Evolutionary conservation across 768 basidiomycete genomes (phyloP).

Genomic region (Tremella mesenterica): DNA sequence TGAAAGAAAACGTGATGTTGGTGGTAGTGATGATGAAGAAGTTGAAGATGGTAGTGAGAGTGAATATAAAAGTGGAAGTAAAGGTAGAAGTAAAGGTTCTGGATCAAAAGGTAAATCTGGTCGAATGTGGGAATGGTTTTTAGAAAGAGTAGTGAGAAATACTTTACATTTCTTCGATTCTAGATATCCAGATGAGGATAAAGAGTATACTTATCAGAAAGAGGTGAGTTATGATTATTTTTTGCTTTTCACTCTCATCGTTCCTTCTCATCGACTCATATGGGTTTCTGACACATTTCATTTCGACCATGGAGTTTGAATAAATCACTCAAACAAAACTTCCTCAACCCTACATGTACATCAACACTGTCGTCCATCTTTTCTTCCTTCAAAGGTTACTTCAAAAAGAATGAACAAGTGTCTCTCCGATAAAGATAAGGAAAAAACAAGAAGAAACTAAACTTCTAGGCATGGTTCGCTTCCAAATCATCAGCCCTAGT

Average conservation of each 20-base stretch:
- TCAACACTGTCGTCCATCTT: too few relatives aligned
- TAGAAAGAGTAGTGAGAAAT: constrained; percentile 32
- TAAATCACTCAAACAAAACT: too few relatives aligned
- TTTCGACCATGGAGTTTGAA: too few relatives aligned
- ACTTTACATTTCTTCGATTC: constrained; percentile 38
- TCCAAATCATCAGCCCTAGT: constrained; percentile 28
- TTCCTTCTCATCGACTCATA: too few relatives aligned
- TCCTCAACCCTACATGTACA: too few relatives aligned
- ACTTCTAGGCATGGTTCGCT: constrained; percentile 32
- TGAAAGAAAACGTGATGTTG: constrained; percentile 6
- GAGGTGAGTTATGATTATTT: constrained; percentile 31
- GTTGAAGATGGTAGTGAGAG: constrained; percentile 3
- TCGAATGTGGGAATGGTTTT: constrained; percentile 16
- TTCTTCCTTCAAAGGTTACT: too few relatives aligned
- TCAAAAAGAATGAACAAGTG: too few relatives aligned
- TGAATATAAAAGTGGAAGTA: constrained; percentile 16
- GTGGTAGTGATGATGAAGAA: constrained; percentile 8
- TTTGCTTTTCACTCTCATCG: too few relatives aligned
- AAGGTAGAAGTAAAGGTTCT: constrained; percentile 21
- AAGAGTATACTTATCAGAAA: constrained; percentile 40
- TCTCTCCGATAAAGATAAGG: too few relatives aligned
- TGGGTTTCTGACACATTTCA: too few relatives aligned
- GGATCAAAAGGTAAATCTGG: constrained; percentile 9
- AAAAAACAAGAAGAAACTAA: too few relatives aligned
- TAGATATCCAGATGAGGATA: constrained; percentile 35